Evolutionary conservation across 1,139 yeast species (phyloP), one percentile per base, ranked within the genome.

Genomic region (Blastobotrys serpentis): DNA sequence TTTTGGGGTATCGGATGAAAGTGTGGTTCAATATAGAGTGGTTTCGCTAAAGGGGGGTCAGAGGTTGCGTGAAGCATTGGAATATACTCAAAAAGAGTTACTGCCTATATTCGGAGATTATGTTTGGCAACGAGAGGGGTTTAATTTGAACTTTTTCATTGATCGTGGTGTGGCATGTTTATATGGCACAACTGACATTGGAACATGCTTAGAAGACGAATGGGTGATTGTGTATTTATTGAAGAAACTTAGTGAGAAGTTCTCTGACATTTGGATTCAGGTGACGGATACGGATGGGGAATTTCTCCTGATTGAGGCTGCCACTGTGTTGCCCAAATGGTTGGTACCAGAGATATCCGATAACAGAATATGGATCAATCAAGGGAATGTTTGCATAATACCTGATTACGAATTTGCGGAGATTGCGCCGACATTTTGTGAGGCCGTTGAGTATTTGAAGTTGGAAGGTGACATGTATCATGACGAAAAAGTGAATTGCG

Each of bases 201-300:
- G 78, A 2, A 77, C 71, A 22, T 65, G 71, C 44, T 52, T 67
- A 13, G 70, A 66, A 26, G 84, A 80, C 56, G 77, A 76, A 50
- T 68, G 76, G 72, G 62, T 78, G 3, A 56, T 79, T 5, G 64
- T 74, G 1, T 66, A 69, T 18, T 45, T 80, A 2, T 63, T 81
- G 13, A 62, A 63, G 46, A 63, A 68, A 25, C 67, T 77, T 47
- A 63, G 72, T 4, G 59, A 63, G 18, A 53, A 59, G 26, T 64
- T 65, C 29, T 56, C 60, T 2, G 68, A 76, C 46, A 53, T 77
- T 2, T 77, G 66, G 57, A 67, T 80, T 7, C 79, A 76, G 47
- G 54, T 78, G 1, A 69, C 71, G 54, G 86, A 82, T 58, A 73
- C 76, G 0, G 83, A 77, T 44, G 79, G 80, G 2, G 88, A 83